These are phyloP conservation scores for Tuber calosporum DNA, from an alignment of 495 filamentous ascomycete species.

Conservation along the genomic window DNA sequence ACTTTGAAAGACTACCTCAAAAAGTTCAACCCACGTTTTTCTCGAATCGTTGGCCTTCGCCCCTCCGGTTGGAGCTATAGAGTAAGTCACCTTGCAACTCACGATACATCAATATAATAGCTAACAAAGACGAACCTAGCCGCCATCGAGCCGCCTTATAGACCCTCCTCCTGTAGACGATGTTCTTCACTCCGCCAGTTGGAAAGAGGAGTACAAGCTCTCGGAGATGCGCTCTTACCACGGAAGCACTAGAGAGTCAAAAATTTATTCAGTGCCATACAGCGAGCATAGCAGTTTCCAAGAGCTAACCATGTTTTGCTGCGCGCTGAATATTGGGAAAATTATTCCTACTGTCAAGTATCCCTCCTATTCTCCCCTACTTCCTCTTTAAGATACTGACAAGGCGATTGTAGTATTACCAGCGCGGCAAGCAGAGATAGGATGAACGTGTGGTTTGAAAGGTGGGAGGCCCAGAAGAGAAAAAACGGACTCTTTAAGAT, in stretches of 20 bases:
- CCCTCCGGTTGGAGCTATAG: conserved; percentile 89
- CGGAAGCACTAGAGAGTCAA: conserved; percentile 65
- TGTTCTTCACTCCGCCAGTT: conserved; percentile 65
- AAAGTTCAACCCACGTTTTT: conserved; percentile 66
- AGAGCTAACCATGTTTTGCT: conserved; percentile 88
- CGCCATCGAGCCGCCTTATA: conserved; percentile 56
- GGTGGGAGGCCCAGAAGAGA: conserved; percentile 77
- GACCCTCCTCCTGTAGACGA: conserved; percentile 59
- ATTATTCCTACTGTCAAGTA: conserved; percentile 86
- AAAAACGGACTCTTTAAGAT: conserved; percentile 66
- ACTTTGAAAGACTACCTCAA: conserved; percentile 83
- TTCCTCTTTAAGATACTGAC: background rate
- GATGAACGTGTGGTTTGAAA: conserved; percentile 89
- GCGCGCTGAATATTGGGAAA: conserved; percentile 74
- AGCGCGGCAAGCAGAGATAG: conserved; percentile 54
- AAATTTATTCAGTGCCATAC: conserved; percentile 88
- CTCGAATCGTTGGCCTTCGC: conserved; percentile 80
- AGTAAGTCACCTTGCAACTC: background rate
- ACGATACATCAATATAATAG: background rate
- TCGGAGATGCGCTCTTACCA: conserved; percentile 66
- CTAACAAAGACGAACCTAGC: conserved; percentile 28
- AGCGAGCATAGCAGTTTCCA: conserved; percentile 90
- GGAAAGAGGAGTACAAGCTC: conserved; percentile 61
- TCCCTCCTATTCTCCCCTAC: background rate
- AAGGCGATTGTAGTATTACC: conserved; percentile 48